These are phyloP conservation scores for Penicillium salamii DNA, from an alignment of 495 filamentous ascomycete genomes.

Conservation along the genomic window DNA sequence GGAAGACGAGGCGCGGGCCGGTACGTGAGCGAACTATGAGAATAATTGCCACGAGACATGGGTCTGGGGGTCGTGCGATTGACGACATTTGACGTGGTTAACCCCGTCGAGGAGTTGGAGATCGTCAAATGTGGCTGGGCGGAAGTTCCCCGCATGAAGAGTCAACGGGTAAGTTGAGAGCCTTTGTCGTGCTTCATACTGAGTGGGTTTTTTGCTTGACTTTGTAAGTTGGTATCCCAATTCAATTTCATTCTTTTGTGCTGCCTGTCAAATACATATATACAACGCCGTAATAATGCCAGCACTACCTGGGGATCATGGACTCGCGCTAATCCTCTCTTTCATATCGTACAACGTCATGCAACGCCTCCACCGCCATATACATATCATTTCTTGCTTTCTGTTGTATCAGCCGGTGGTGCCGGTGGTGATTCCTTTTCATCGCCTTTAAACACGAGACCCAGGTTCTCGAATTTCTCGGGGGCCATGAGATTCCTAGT, in stretches of 20 bases:
- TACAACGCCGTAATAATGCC: slow-evolving; percentile 23
- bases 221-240: too few species aligned
- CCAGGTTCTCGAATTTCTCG: slow-evolving; percentile 90
- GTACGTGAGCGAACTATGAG: slow-evolving; percentile 78
- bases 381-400: slow-evolving; percentile 6
- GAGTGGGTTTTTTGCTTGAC: too few species aligned
- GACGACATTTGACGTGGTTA: slow-evolving; percentile 40
- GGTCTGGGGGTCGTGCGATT: slow-evolving; percentile 50
- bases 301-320: slow-evolving; percentile 3
- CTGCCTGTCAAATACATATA: slow-evolving; percentile 15
- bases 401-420: background rate
- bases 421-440: slow-evolving; percentile 7
- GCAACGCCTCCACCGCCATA: background rate
- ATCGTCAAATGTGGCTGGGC: slow-evolving; percentile 13
- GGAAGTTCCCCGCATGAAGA: slow-evolving; percentile 23
- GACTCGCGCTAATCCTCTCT: slow-evolving; percentile 1
- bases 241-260: background rate
- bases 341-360: slow-evolving; percentile 20
- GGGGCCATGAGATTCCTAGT: slow-evolving; percentile 89
- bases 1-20: slow-evolving; percentile 84
- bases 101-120: slow-evolving; percentile 11
- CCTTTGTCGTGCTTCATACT: too few species aligned
- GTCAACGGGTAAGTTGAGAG: slow-evolving; percentile 13
- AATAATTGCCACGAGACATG: slow-evolving; percentile 72
- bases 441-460: slow-evolving; percentile 61